phyloP scores from a whole-genome alignment of 805 yeast genomes.

The Alloascoidea africana region DNA sequence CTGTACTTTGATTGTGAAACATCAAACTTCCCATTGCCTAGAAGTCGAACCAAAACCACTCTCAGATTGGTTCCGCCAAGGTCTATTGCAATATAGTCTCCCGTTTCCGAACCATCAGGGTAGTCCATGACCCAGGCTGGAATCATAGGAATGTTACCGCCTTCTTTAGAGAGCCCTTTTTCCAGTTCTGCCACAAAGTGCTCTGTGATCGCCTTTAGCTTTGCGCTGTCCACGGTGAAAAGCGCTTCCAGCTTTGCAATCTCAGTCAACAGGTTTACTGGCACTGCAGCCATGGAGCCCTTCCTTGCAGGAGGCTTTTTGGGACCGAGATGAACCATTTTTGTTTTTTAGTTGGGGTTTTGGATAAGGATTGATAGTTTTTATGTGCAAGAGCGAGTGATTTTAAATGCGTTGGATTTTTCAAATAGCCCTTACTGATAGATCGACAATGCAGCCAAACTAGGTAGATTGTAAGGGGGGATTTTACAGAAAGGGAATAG shows the following conservation, averaged over 20 bases:
- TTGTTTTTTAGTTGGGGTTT: conserved; percentile 6
- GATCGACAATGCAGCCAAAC: too few species aligned
- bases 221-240: conserved; percentile 46
- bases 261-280: conserved; percentile 43
- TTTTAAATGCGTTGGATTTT: not conserved
- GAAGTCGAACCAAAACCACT: conserved; percentile 73
- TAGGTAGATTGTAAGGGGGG: too few species aligned
- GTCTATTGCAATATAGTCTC: conserved; percentile 85
- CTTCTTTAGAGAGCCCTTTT: conserved; percentile 47
- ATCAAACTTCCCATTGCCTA: conserved; percentile 75
- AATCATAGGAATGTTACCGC: conserved; percentile 88
- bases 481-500: too few species aligned
- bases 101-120: conserved; percentile 86
- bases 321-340: conserved; percentile 78
- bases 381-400: not conserved
- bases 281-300: conserved; percentile 53
- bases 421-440: too few species aligned
- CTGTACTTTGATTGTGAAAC: conserved; percentile 77
- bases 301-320: conserved; percentile 45
- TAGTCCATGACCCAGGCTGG: conserved; percentile 92
- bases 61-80: conserved; percentile 95
- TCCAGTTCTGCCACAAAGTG: conserved; percentile 71
- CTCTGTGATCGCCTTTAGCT: conserved; percentile 47
- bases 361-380: not conserved
- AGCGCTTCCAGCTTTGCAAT: conserved; percentile 40